Base-by-base conservation (phyloP, 306 rosid species). In the Rubus parviflorus region DNA sequence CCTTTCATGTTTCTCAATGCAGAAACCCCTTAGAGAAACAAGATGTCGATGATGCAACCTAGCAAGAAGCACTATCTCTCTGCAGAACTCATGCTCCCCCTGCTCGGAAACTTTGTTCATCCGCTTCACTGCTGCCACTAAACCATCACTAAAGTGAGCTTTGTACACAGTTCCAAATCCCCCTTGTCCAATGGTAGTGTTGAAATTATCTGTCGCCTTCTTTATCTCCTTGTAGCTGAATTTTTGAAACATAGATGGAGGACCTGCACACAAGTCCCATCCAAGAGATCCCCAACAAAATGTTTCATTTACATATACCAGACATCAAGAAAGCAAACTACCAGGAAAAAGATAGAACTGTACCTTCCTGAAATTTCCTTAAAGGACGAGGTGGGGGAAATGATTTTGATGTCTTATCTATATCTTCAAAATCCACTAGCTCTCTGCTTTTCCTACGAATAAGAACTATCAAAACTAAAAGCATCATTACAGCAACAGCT, bases 1-100 rank as follows among this genome's bases (percentile, higher is more conserved):
- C 99, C 99, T 89, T 83, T 96, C 97, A 22, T 73, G 91, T 75
- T 90, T 95, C 66, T 87, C 74, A 23, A 91, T 81, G 80, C 93
- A 92, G 82, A 92, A 96, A 19, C 99, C 99, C 76, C 89, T 83
- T 68, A 96, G 88, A 43, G 98, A 69, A 76, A 96, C 99, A 38
- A 96, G 99, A 85, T 96, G 99, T 16, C 99, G 91, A 82, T 95
- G 99, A 82, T 95, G 99, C 77, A 95, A 83, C 73, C 97, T 86
- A 25, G 97, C 97, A 68, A 95, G 97, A 84, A 95, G 97, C 76
- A 90, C 91, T 43, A 92, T 92, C 81, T 95, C 97, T 83, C 94
- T 78, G 82, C 97, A 87, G 86, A 95, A 95, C 72, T 95, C 99
- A 74, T 87, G 94, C 77, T 89, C 97, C 19, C 89, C 97, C 84